These are phyloP conservation scores for Syncephalastrum contaminatum DNA, from an alignment of 371 early-diverging fungal genomes.

Conservation along the genomic window DNA sequence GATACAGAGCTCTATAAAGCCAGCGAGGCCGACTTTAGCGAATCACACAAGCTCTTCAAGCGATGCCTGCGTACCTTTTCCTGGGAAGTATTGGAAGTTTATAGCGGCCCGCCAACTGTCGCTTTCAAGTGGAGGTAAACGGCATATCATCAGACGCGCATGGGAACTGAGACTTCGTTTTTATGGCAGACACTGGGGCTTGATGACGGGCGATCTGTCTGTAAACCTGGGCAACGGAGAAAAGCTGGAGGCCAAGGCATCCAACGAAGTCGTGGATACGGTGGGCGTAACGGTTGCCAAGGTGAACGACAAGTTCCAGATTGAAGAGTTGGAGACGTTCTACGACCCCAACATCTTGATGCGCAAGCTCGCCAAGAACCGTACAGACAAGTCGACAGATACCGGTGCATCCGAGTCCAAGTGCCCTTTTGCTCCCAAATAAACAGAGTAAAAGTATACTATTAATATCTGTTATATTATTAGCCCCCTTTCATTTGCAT, in stretches of 20 bases:
- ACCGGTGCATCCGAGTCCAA: constrained; percentile 22
- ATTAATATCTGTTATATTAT: neutral
- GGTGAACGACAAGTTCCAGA: constrained; percentile 45
- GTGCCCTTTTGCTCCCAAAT: constrained; percentile 44
- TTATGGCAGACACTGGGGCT: constrained; percentile 42
- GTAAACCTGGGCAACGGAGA: constrained; percentile 37
- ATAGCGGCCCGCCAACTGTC: constrained; percentile 50
- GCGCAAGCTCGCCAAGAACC: constrained; percentile 47
- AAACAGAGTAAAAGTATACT: neutral
- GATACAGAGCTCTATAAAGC: constrained; percentile 54
- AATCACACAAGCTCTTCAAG: constrained; percentile 55
- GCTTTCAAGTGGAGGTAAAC: constrained; percentile 52
- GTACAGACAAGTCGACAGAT: constrained; percentile 15
- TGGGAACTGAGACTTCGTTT: neutral
- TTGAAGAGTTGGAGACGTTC: constrained; percentile 49
- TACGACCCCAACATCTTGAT: constrained; percentile 50
- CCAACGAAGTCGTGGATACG: constrained; percentile 42
- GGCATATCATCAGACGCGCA: neutral
- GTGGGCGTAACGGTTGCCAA: constrained; percentile 49
- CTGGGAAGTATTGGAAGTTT: constrained; percentile 54
- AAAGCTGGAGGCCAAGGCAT: constrained; percentile 42
- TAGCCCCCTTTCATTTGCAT: too few relatives aligned
- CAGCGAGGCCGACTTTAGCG: constrained; percentile 48
- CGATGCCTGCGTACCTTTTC: constrained; percentile 48
- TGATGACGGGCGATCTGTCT: constrained; percentile 41